These are phyloP conservation scores for Plasmopara viticola DNA, from an alignment of 352 stramenopile genomes.

Conservation along the genomic window DNA sequence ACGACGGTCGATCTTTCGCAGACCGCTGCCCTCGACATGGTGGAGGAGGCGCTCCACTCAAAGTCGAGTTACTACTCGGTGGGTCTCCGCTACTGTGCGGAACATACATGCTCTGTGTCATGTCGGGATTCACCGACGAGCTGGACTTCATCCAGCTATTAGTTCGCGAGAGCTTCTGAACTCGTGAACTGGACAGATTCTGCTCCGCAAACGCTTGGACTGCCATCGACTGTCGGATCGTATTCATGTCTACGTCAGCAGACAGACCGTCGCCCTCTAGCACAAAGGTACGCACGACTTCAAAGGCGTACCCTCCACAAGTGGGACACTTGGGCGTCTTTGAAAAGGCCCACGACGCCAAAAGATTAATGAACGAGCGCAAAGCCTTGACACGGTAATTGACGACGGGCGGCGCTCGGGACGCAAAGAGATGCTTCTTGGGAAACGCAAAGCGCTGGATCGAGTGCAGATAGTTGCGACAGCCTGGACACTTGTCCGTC, in stretches of 20 bases:
- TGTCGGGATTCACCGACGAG: slow-evolving; percentile 25
- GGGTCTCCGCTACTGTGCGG: slow-evolving; percentile 1
- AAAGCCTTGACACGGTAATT: slow-evolving; percentile 83
- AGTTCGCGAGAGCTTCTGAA: slow-evolving; percentile 24
- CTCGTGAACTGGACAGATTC: slow-evolving; percentile 22
- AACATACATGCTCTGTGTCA: slow-evolving; percentile 29
- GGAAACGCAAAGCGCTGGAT: slow-evolving; percentile 79
- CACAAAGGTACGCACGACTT: slow-evolving; percentile 76
- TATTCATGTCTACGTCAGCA: slow-evolving; percentile 54
- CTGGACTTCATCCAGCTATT: slow-evolving; percentile 55
- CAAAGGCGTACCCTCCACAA: slow-evolving; percentile 73
- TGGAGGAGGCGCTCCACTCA: slow-evolving; percentile 3
- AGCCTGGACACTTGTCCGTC: slow-evolving; percentile 70
- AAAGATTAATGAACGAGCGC: slow-evolving; percentile 75
- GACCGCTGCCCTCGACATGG: slow-evolving; percentile 3
- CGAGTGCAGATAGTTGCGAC: slow-evolving; percentile 69
- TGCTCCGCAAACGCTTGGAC: slow-evolving; percentile 47
- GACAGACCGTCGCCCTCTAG: slow-evolving; percentile 49
- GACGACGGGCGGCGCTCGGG: slow-evolving; percentile 60
- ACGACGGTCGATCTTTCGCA: slow-evolving; percentile 1
- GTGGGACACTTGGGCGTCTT: slow-evolving; percentile 79
- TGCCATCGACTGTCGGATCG: slow-evolving; percentile 57
- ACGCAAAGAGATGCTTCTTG: slow-evolving; percentile 83
- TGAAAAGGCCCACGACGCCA: slow-evolving; percentile 78
- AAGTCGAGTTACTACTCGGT: neutral